Percentiles rank a stretch among this genome's conserved stretches.
Conservation (phyloP, 1,139 yeast species). For the Yamadazyma taylorii region DNA sequence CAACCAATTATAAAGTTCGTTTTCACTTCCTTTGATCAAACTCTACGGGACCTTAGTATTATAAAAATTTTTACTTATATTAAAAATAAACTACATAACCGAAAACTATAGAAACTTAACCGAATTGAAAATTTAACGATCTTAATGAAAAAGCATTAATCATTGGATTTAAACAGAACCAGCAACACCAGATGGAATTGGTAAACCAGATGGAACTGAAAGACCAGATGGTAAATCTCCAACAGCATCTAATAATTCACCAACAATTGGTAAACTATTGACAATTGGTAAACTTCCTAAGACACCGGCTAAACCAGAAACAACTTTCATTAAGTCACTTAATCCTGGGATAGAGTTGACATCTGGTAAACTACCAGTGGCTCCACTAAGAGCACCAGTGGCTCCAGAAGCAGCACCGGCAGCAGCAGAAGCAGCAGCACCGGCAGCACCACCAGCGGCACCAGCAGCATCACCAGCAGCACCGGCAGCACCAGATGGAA, state of each 20-base stretch:
- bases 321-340: conserved; percentile 6
- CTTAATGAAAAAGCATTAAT: not conserved
- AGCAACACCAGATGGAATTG: conserved; percentile 7
- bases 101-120: conserved; percentile 1
- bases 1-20: no score
- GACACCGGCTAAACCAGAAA: conserved; percentile 9
- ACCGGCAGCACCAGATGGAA: not conserved
- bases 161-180: not conserved
- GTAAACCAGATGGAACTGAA: conserved; percentile 12
- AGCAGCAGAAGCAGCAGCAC: conserved; percentile 5
- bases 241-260: conserved; percentile 12
- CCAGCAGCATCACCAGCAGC: not conserved
- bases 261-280: conserved; percentile 12
- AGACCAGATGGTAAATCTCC: conserved; percentile 10
- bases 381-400: conserved; percentile 3
- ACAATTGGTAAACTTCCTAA: conserved; percentile 12
- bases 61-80: not conserved
- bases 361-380: conserved; percentile 6
- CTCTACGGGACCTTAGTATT: no score
- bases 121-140: not conserved
- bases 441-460: not conserved
- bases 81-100: conserved; percentile 1
- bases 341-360: conserved; percentile 4
- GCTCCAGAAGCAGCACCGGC: conserved; percentile 7
- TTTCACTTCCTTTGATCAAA: no score